A percentile compares a stretch with the other conserved stretches of the same genome.
Conservation (phyloP, 164 flowering plant species). For the Dillenia turbinata region DNA sequence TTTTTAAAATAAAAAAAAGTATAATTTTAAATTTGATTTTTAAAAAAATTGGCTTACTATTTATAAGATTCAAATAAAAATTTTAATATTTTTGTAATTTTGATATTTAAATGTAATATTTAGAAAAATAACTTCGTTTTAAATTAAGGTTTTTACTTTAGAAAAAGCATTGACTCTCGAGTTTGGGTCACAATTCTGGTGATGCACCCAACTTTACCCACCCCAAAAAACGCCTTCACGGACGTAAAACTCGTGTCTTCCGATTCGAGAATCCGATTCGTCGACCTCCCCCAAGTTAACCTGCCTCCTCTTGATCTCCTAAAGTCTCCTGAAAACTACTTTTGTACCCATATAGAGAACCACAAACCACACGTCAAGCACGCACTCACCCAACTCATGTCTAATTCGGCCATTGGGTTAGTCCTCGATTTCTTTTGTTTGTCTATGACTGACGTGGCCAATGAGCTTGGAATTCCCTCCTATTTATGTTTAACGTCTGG, state of each 20-base stretch:
- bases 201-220: neutral
- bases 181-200: slow-evolving; percentile 15
- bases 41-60: too few species aligned
- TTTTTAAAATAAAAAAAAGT: too few species aligned
- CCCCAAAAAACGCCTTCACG: neutral
- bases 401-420: too few species aligned
- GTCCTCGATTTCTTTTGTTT: slow-evolving; percentile 32
- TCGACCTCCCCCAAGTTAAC: slow-evolving; percentile 5
- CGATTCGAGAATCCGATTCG: slow-evolving; percentile 3
- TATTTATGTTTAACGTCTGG: slow-evolving; percentile 34
- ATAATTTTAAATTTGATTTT: too few species aligned
- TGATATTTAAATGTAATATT: too few species aligned
- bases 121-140: too few species aligned
- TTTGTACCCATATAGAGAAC: slow-evolving; percentile 2
- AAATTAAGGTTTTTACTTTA: too few species aligned
- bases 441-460: slow-evolving; percentile 32
- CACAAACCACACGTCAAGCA: slow-evolving; percentile 19
- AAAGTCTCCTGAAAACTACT: neutral
- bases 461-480: slow-evolving; percentile 27
- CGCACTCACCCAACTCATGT: neutral
- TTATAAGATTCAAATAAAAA: too few species aligned
- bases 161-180: too few species aligned
- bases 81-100: too few species aligned
- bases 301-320: neutral
- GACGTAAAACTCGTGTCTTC: neutral